A percentile compares a stretch with the other conserved stretches of the same genome.
phyloP scores from a whole-genome alignment of 352 stramenopile species.

The Globisporangium perplexum region DNA sequence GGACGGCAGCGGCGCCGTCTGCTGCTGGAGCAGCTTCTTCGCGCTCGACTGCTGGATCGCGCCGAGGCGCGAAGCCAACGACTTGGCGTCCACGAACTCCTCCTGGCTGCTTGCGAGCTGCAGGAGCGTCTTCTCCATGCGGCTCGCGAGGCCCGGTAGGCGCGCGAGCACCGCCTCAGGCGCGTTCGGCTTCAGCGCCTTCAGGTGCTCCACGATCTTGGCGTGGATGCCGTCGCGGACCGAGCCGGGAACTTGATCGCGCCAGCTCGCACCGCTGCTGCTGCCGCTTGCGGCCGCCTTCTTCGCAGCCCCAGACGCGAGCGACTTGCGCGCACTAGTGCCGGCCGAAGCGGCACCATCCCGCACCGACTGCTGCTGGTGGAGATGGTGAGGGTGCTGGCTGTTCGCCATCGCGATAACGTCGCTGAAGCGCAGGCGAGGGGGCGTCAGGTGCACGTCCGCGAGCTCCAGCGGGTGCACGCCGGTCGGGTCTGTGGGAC shows the following conservation, averaged over 20 bases:
- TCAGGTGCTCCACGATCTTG: conserved; percentile 89
- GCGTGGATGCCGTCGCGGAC: conserved; percentile 41
- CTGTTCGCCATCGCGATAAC: conserved; percentile 3
- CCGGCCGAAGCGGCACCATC: not conserved
- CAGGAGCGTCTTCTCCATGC: conserved; percentile 95
- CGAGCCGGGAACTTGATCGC: conserved; percentile 17
- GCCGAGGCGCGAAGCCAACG: conserved; percentile 91
- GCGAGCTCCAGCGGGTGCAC: conserved; percentile 19
- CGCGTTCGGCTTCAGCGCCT: conserved; percentile 92
- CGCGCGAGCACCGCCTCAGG: conserved; percentile 93
- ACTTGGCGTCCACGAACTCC: conserved; percentile 91
- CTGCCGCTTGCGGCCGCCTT: conserved; percentile 4
- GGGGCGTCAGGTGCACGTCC: conserved; percentile 1
- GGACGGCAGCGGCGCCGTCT: conserved; percentile 15
- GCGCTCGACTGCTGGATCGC: conserved; percentile 70
- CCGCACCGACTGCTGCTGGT: not conserved
- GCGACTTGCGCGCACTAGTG: conserved; percentile 1
- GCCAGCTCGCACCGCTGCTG: conserved; percentile 15
- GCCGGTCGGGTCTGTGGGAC: conserved; percentile 35
- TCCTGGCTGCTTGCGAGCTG: conserved; percentile 60
- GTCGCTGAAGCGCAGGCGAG: conserved; percentile 1
- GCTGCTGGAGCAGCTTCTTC: conserved; percentile 57
- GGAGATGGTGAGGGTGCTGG: not conserved
- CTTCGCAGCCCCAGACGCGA: not conserved
- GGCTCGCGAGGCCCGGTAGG: conserved; percentile 93